Base-by-base conservation (phyloP, 768 basidiomycete species). In the Pleurotus tuber-regium region DNA sequence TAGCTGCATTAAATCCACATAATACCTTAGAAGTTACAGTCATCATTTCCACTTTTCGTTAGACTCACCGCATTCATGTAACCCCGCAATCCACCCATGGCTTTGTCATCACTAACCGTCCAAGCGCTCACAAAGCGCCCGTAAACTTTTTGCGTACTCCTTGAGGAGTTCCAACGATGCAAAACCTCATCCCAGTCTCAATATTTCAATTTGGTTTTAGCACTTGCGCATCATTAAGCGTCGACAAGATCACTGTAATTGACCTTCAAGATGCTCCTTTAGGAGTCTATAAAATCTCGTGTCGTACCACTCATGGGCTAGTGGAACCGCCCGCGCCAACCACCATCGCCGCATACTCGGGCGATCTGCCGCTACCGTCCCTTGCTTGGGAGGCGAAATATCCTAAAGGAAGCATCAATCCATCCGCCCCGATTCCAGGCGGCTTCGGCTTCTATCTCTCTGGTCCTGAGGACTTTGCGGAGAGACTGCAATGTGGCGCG, bases 381-480 rank as follows among this genome's bases (percentile, higher is more conserved):
- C 39, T 49, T 6, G 82, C 82, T 16, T 87, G 84, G 83, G 82
- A 86, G 60, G 82, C 84, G 0, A 66, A 74, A 18, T 87, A 82
- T 57, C 78, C 82, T 0, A 60, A 72, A 51, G 84, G 84, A 0
- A 84, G 81, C 61, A 77, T 83, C 56, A 84, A 82, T 51, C 85
- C 85, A 3, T 67, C 69, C 10, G 74, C 64, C 2, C 48, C 64
- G 2, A 69, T 78, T 3, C 74, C 76, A 1, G 84, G 85, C 1
- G 88, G 88, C 3, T 86, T 87, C 57, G 79, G 84, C 2, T 86
- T 89, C 65, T 88, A 89, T 65, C 60, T 87, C 16, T 63, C 68
- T 35, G 87, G 86, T 0, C 79, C 84, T 4, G 46, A 62, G 2
- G 57, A 62, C 12, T 83, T 84, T 51, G 52, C 65, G 0, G 57